Evolutionary conservation across 257 asterid species (phyloP).

Genomic region (Solanum habrochaites): DNA sequence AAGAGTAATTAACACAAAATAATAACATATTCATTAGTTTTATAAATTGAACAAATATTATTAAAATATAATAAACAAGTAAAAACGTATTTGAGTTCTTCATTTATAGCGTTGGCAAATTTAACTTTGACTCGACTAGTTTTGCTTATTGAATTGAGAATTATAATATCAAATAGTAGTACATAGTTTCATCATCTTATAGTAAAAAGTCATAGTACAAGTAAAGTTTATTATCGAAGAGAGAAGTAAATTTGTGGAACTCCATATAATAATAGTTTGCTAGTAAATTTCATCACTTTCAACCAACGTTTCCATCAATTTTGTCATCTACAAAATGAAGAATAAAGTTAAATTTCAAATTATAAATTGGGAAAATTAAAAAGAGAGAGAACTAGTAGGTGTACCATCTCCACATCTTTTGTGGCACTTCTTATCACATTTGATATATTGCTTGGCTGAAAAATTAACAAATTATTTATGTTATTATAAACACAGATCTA

Average conservation of each 20-base stretch:
- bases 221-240: background rate
- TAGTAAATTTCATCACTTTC: background rate
- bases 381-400: background rate
- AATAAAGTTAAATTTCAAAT: background rate
- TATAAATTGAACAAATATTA: no score
- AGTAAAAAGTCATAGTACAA: background rate
- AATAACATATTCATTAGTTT: no score
- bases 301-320: background rate
- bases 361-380: background rate
- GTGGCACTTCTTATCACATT: slow-evolving; percentile 34
- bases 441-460: slow-evolving; percentile 18
- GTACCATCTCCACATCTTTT: slow-evolving; percentile 31
- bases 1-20: no score
- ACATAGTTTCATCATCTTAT: background rate
- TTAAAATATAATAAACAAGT: no score
- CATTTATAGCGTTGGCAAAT: background rate
- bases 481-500: no score
- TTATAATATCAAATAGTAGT: background rate
- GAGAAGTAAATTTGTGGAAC: background rate
- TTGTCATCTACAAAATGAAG: background rate
- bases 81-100: background rate
- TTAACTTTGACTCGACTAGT: no score
- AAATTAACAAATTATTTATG: background rate
- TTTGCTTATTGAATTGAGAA: background rate
- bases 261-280: background rate